These are phyloP conservation scores for Serendipita sp. DNA, from an alignment of 768 basidiomycete species.

Conservation along the genomic window DNA sequence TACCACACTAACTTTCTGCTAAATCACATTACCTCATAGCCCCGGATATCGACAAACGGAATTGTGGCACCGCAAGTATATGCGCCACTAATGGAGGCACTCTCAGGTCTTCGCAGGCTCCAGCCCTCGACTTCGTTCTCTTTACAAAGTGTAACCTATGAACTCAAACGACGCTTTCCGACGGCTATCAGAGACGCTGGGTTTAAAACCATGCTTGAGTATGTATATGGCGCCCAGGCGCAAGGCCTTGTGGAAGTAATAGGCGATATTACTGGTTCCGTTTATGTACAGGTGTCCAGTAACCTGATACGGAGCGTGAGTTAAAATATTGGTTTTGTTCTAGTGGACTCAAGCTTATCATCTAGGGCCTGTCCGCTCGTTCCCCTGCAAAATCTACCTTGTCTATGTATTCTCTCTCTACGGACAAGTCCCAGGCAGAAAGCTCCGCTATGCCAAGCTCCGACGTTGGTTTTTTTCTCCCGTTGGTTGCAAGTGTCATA, in stretches of 20 bases:
- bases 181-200: slow-evolving; percentile 1
- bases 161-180: slow-evolving; percentile 1
- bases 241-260: background rate
- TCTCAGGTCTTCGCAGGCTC: background rate
- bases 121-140: background rate
- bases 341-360: background rate
- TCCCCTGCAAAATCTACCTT: background rate
- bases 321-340: background rate
- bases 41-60: too few relatives aligned
- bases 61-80: background rate
- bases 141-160: background rate
- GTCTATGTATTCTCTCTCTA: slow-evolving; percentile 2
- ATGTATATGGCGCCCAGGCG: background rate
- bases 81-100: background rate
- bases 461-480: background rate
- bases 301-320: background rate
- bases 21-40: background rate
- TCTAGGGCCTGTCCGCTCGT: background rate
- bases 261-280: background rate
- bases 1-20: background rate
- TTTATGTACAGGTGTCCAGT: background rate
- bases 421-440: background rate
- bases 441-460: slow-evolving; percentile 4
- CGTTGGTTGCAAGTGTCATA: background rate
- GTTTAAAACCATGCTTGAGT: background rate